Percentiles rank a stretch among this genome's conserved stretches.
These are phyloP conservation scores for Eucalyptus dawsonii DNA, from an alignment of 345 rosid species.

Conservation along the genomic window DNA sequence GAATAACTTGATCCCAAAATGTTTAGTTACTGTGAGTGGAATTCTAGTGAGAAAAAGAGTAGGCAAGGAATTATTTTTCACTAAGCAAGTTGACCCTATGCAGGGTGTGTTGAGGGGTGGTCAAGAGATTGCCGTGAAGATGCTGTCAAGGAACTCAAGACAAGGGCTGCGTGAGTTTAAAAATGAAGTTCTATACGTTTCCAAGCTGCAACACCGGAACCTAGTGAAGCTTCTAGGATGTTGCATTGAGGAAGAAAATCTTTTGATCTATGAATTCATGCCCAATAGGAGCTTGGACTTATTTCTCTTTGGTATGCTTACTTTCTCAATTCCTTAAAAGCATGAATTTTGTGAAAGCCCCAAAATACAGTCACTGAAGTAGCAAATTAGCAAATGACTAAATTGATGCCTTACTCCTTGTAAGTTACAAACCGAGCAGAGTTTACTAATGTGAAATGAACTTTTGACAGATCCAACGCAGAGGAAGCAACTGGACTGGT, in stretches of 20 bases:
- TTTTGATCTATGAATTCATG: constrained; percentile 32
- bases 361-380: neutral
- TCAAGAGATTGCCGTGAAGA: constrained; percentile 4
- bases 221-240: constrained; percentile 27
- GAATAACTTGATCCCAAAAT: neutral
- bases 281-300: constrained; percentile 33
- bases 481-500: constrained; percentile 8
- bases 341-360: neutral
- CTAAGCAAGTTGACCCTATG: neutral
- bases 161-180: neutral
- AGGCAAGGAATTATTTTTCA: neutral
- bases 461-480: constrained; percentile 2
- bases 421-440: neutral
- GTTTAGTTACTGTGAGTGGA: neutral
- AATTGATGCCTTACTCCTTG: neutral
- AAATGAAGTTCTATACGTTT: neutral
- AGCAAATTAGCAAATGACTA: neutral
- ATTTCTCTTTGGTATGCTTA: constrained; percentile 20
- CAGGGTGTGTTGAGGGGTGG: neutral
- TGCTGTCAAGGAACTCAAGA: neutral
- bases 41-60: neutral
- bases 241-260: constrained; percentile 19
- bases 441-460: neutral
- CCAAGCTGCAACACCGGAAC: constrained; percentile 28
- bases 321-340: neutral